Evolutionary conservation across 169 alveolate species (phyloP), one percentile per base, ranked within the genome.

Genomic region (Babesia bovis): DNA sequence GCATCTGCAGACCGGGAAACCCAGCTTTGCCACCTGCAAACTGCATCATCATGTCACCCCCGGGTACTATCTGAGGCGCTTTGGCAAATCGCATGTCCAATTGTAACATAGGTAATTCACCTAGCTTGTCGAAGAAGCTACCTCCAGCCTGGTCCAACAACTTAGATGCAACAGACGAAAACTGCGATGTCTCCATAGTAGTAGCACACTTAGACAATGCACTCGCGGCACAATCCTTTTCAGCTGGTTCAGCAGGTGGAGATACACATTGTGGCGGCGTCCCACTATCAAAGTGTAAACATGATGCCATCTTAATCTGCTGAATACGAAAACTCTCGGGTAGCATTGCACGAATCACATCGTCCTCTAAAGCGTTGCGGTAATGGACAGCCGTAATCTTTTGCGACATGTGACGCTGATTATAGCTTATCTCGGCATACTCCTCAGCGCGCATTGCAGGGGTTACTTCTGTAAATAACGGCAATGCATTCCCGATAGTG

Each of bases 181-280:
- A 63, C 35, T 2, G 0, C 0, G 63, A 13, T 12, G 28, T 44
- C 19, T 63, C 73, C 51, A 49, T 63, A 15, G 50, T 13, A 41
- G 28, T 63, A 3, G 73, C 73, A 19, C 73, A 44, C 4, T 63
- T 63, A 28, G 73, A 47, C 26, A 63, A 38, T 0, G 58, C 73
- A 19, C 32, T 47, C 7, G 17, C 73, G 17, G 73, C 58, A 21
- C 51, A n/a, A 25, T 47, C 60, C 28, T 32, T 49, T 13, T 71
- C 82, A 2, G 4, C 32, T 7, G 65, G 1, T 44, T 60, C 82
- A 4, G 73, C 3, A 2, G 71, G 71, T n/a, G 82, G 82, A 6
- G 82, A 71, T 15, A 71, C 69, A 42, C 67, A 71, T 38, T 42
- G 86, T 12, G 85, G 85, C 15, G 86, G 86, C 69, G 86, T 78